These are phyloP conservation scores for Suhomyces sp. DNA, from an alignment of 805 yeast genomes.

Conservation along the genomic window DNA sequence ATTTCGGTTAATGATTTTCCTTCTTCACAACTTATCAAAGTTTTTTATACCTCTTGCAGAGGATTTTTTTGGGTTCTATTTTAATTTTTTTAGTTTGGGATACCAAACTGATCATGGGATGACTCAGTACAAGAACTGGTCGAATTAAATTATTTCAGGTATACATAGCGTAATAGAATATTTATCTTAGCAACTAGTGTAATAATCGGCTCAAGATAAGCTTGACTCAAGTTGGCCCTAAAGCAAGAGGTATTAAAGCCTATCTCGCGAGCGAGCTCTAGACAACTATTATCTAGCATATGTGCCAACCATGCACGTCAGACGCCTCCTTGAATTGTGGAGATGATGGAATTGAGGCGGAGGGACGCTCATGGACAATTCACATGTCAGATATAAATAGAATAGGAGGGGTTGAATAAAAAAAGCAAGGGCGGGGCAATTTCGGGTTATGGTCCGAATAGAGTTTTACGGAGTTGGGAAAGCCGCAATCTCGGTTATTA, in stretches of 20 bases:
- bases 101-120: not conserved
- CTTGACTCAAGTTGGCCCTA: not conserved
- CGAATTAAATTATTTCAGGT: not conserved
- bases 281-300: not conserved
- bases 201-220: not conserved
- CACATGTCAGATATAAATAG: not conserved
- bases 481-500: not conserved
- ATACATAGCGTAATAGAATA: not conserved
- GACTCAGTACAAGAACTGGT: not conserved
- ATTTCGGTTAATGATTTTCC: not conserved
- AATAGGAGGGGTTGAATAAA: not conserved
- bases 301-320: not conserved
- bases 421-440: not conserved
- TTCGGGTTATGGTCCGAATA: not conserved
- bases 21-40: not conserved
- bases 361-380: not conserved
- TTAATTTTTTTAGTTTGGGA: not conserved
- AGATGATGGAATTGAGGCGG: not conserved
- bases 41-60: not conserved
- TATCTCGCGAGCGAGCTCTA: not conserved
- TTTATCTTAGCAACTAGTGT: not conserved
- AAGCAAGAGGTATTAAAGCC: not conserved
- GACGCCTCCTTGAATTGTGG: not conserved
- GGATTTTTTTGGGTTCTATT: not conserved
- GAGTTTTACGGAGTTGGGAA: not conserved